Evolutionary conservation across 352 stramenopile species (phyloP).

Genomic region (Phytophthora sansomeana): DNA sequence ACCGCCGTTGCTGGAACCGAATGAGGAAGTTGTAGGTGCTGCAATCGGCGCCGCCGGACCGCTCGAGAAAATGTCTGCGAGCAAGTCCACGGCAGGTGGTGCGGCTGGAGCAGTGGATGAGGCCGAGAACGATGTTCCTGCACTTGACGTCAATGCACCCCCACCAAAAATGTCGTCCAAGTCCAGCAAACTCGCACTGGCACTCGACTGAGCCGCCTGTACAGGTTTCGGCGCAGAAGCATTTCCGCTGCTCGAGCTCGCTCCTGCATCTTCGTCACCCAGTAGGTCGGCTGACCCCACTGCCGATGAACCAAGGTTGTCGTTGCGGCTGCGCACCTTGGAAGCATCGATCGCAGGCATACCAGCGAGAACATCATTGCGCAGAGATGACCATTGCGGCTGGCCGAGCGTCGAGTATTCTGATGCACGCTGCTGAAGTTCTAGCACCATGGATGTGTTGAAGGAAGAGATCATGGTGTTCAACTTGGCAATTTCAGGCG

Average conservation of each 20-base stretch:
- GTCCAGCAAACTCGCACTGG: constrained; percentile 90
- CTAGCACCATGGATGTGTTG: constrained; percentile 92
- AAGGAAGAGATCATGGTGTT: constrained; percentile 92
- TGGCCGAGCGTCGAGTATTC: constrained; percentile 95
- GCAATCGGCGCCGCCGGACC: constrained; percentile 44
- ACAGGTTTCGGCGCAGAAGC: constrained; percentile 29
- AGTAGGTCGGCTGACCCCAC: constrained; percentile 82
- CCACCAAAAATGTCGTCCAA: constrained; percentile 96
- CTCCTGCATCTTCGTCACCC: constrained; percentile 51
- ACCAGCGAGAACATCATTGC: constrained; percentile 89
- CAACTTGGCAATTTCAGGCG: constrained; percentile 76
- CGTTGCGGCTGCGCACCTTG: constrained; percentile 78
- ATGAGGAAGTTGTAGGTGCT: constrained; percentile 24
- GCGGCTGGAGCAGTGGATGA: constrained; percentile 37
- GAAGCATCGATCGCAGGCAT: constrained; percentile 96
- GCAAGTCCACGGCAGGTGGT: constrained; percentile 85
- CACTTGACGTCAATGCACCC: constrained; percentile 41
- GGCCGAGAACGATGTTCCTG: constrained; percentile 25
- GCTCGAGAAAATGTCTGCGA: constrained; percentile 95
- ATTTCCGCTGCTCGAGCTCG: constrained; percentile 19
- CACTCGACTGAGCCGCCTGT: constrained; percentile 32
- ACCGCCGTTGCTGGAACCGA: constrained; percentile 27
- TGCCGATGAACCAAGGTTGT: constrained; percentile 46
- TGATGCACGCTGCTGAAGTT: constrained; percentile 97
- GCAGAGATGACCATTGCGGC: constrained; percentile 71